phyloP scores from a whole-genome alignment of 257 asterid genomes.

The Cynanchum wilfordii region DNA sequence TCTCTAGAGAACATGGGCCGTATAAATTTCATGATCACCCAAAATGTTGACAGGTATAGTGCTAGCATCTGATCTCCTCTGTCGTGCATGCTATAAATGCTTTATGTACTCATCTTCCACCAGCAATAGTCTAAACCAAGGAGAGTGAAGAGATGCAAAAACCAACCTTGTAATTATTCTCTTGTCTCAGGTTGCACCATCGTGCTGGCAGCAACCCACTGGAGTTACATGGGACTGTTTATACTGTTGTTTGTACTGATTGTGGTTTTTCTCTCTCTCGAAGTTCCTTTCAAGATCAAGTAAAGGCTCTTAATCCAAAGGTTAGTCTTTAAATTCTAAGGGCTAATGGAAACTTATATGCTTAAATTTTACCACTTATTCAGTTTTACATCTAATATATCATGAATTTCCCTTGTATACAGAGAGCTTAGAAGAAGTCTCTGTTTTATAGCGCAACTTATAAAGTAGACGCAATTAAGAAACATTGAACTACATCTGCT shows the following conservation, averaged over 20 bases:
- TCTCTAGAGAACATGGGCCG: constrained; percentile 83
- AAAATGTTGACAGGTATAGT: constrained; percentile 89
- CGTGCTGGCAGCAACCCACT: constrained; percentile 96
- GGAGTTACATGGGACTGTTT: constrained; percentile 94
- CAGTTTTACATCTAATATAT: background rate
- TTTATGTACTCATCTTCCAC: background rate
- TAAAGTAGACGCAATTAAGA: background rate
- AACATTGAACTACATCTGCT: background rate
- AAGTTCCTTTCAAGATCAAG: constrained; percentile 75
- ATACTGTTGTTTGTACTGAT: constrained; percentile 67
- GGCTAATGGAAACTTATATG: background rate
- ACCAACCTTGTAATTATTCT: background rate
- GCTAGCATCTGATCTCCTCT: background rate
- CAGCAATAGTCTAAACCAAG: background rate
- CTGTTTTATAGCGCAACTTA: background rate
- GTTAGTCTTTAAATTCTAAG: constrained; percentile 31
- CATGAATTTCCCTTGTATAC: background rate
- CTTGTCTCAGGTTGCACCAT: constrained; percentile 74
- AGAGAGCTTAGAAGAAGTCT: background rate
- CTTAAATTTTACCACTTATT: background rate
- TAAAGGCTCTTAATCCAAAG: constrained; percentile 82
- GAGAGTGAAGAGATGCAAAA: background rate
- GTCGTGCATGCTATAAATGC: background rate
- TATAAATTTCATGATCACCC: constrained; percentile 68
- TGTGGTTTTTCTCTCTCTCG: constrained; percentile 81